Base-by-base conservation (phyloP, 306 rosid species). In the Quercus alba region DNA sequence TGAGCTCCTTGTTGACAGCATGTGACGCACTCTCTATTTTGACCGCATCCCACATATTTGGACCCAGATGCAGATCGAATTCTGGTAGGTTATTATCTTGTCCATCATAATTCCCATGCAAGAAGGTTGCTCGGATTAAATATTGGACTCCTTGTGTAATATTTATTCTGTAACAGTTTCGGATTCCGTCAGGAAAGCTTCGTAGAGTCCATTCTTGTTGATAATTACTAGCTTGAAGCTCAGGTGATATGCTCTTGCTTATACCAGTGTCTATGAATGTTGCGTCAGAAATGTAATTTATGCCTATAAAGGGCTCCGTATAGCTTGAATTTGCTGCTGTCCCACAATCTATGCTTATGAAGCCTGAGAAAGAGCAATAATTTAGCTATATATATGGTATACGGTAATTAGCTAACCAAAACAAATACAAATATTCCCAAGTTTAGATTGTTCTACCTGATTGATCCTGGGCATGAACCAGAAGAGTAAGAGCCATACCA, bases 301-400 rank as follows among this genome's bases (percentile, higher is more conserved):
- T 76, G 52, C 75, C 77, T 14, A 77, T 72, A 6, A 0, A 23
- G 35, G 49, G 12, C 38, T 84, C 87, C 2, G 78, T 68, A 5
- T 81, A 86, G 86, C 33, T 76, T 0, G 76, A 70, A 26, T 55
- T 21, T 17, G 58, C 51, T 5, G 85, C 87, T 15, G 69, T 67
- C 33, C 92, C 92, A 75, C 92, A 90, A 44, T 83, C 90, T 74
- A 90, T 66, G 87, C 87, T 90, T 8, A 88, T 85, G 88, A 90
- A 90, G 71, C 82, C 94, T 31, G 35, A 4, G 6, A 31, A 0
- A 31, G 6, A 31, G 4, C 35, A 31, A 31, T 31, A n/a, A n/a
- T n/a, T n/a, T n/a, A n/a, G n/a, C n/a, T n/a, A n/a, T n/a, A n/a
- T n/a, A n/a, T n/a, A n/a, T n/a, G n/a, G n/a, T n/a, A n/a, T n/a